Evolutionary conservation across 2,329 filamentous ascomycete genomes (phyloP).

Genomic region (Diaporthe sp.): DNA sequence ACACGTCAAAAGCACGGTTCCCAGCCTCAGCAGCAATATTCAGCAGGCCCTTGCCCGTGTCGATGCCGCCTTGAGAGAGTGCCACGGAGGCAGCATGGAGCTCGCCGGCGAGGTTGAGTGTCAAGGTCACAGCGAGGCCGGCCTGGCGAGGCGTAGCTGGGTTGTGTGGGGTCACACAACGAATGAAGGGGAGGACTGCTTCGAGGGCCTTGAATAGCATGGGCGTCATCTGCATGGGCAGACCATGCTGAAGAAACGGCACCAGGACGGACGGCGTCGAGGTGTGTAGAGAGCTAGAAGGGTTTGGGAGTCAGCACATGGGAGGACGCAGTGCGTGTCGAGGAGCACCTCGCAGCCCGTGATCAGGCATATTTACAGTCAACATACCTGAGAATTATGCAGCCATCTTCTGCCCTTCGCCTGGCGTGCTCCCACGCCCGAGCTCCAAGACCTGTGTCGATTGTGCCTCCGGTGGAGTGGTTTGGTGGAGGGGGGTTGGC

Average conservation of each 20-base stretch:
- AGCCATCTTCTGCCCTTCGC: constrained; percentile 94
- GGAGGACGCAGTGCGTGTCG: not conserved
- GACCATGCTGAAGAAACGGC: constrained; percentile 80
- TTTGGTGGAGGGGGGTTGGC: constrained; percentile 79
- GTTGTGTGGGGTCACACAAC: constrained; percentile 90
- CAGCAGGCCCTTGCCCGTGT: constrained; percentile 84
- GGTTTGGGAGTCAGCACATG: constrained; percentile 41
- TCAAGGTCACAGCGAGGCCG: constrained; percentile 84
- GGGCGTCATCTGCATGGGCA: constrained; percentile 84
- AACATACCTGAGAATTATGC: constrained; percentile 86
- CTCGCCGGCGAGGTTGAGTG: constrained; percentile 84
- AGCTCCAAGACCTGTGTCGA: constrained; percentile 83
- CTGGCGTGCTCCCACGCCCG: constrained; percentile 97
- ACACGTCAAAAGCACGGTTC: constrained; percentile 95
- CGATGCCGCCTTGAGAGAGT: constrained; percentile 88
- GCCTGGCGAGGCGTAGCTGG: constrained; percentile 86
- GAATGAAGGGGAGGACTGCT: constrained; percentile 87
- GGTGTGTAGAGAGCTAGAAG: constrained; percentile 83
- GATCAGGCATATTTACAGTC: constrained; percentile 38
- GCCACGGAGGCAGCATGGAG: constrained; percentile 82
- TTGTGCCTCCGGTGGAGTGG: constrained; percentile 79
- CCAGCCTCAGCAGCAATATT: constrained; percentile 84
- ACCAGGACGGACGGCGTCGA: constrained; percentile 88
- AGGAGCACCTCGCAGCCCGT: not conserved
- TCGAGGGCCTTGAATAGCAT: constrained; percentile 84